Conservation (phyloP, 805 yeast species). For the Starmerella stellata region DNA sequence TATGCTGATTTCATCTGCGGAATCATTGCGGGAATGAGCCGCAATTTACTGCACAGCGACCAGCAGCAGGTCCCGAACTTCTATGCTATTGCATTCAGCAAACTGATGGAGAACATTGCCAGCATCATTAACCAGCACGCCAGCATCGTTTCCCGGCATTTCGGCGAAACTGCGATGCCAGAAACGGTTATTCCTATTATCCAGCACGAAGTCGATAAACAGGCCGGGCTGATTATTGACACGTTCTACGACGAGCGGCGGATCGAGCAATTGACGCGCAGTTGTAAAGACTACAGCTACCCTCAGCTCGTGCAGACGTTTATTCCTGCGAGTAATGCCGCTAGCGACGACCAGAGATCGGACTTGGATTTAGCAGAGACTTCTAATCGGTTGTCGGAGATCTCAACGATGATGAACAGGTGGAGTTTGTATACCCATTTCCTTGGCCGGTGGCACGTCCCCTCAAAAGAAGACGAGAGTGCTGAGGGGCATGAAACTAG, state of each 20-base stretch:
- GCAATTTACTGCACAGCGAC: slow-evolving; percentile 34
- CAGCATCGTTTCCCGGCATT: slow-evolving; percentile 52
- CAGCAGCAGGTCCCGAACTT: slow-evolving; percentile 14
- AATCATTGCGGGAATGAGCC: slow-evolving; percentile 62
- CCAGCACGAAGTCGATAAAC: slow-evolving; percentile 82
- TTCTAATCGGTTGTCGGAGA: slow-evolving; percentile 50
- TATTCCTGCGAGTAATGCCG: neutral
- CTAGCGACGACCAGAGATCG: slow-evolving; percentile 1
- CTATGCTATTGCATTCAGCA: slow-evolving; percentile 25
- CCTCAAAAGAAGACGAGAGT: neutral
- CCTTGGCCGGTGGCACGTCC: slow-evolving; percentile 13
- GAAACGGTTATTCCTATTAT: slow-evolving; percentile 46
- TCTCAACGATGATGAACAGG: slow-evolving; percentile 58
- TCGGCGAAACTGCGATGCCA: slow-evolving; percentile 42
- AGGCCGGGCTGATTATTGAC: slow-evolving; percentile 72
- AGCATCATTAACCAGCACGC: slow-evolving; percentile 74
- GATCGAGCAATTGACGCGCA: slow-evolving; percentile 37
- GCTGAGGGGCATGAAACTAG: too few relatives aligned
- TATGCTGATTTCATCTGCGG: slow-evolving; percentile 77
- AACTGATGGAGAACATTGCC: slow-evolving; percentile 66
- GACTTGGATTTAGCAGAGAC: slow-evolving; percentile 37
- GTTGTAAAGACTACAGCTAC: slow-evolving; percentile 37
- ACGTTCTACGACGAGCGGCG: slow-evolving; percentile 62
- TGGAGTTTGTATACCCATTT: slow-evolving; percentile 53
- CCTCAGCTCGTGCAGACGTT: slow-evolving; percentile 27